Evolutionary conservation across 495 filamentous ascomycete genomes (phyloP), one percentile per base, ranked within the genome.

Genomic region (Talaromyces adpressus): DNA sequence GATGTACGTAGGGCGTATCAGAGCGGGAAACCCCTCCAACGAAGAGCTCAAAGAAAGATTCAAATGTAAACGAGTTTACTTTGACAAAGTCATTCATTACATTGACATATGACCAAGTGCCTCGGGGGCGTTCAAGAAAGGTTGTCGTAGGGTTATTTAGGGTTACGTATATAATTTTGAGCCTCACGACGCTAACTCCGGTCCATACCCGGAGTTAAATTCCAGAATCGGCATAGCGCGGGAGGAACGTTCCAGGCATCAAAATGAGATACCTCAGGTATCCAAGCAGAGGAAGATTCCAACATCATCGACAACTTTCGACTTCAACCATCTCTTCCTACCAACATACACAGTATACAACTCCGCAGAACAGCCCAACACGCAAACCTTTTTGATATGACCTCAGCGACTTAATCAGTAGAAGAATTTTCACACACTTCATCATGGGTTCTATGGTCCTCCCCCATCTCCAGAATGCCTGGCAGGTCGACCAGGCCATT

Each of bases 401-500:
- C 27, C 22, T 41, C 36, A 9, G 2, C 36, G 36, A 16, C 14
- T 12, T 51, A 61, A 49, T 18, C 22, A 20, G 12, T 8, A 22
- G 6, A 20, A 8, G 23, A 25, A 9, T 23, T 11, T 23, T 25
- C 47, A 22, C 18, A 56, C 29, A 56, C 14, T 9, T 32, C 61
- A 79, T 41, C 61, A 96, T 94, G 89, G 91, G 92, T 70, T 96
- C 92, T 61, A 90, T 98, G 61, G 91, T 97, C 14, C 84, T 98
- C 14, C 94, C 94, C 20, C 94, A 98, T 76, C 84, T 98, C 36
- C 83, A 85, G 62, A 95, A 91, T 12, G 94, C 92, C 66, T 98
- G 94, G 93, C 92, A 97, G 69, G 91, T 97, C 63, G 93, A 97
- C 78, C 92, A 96, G 77, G 91, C 90, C 56, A 96, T 95, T 69